phyloP scores from a whole-genome alignment of 208 protist genomes.

The Acanthamoeba castellanii region DNA sequence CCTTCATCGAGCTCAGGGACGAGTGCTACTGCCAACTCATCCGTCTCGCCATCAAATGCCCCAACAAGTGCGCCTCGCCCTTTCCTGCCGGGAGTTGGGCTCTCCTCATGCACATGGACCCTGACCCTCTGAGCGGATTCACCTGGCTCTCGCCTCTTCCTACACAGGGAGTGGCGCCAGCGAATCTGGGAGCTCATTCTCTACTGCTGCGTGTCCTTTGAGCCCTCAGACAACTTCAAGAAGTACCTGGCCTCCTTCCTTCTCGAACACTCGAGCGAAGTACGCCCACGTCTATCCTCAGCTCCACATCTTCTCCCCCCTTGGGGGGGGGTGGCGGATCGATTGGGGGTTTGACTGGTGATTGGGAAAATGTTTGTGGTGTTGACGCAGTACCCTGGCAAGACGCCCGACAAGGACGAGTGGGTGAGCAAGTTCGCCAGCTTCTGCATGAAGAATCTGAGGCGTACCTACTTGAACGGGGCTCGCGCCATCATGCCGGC shows the following conservation, averaged over 20 bases:
- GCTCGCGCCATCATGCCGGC: slow-evolving; percentile 23
- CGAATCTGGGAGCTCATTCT: slow-evolving; percentile 56
- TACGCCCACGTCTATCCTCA: neutral
- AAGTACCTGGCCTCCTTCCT: slow-evolving; percentile 63
- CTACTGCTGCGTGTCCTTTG: slow-evolving; percentile 61
- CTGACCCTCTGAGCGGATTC: neutral
- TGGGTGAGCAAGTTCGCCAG: neutral
- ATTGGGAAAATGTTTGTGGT: too few relatives aligned
- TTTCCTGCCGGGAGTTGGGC: neutral
- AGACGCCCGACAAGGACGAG: neutral
- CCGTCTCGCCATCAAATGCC: neutral
- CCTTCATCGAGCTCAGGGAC: slow-evolving; percentile 55
- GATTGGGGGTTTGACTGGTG: neutral
- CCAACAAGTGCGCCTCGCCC: neutral
- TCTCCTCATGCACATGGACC: neutral
- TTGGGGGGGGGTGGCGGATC: too few relatives aligned
- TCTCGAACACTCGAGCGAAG: neutral
- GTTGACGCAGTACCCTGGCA: neutral
- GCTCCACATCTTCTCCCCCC: neutral
- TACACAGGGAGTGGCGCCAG: slow-evolving; percentile 29
- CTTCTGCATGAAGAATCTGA: slow-evolving; percentile 33
- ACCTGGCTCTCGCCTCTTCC: too few relatives aligned
- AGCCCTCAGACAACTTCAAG: slow-evolving; percentile 48
- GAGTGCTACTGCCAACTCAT: slow-evolving; percentile 72
- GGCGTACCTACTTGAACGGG: slow-evolving; percentile 58